phyloP scores from a whole-genome alignment of 768 basidiomycete genomes.

The Rossbeevera mucosa region DNA sequence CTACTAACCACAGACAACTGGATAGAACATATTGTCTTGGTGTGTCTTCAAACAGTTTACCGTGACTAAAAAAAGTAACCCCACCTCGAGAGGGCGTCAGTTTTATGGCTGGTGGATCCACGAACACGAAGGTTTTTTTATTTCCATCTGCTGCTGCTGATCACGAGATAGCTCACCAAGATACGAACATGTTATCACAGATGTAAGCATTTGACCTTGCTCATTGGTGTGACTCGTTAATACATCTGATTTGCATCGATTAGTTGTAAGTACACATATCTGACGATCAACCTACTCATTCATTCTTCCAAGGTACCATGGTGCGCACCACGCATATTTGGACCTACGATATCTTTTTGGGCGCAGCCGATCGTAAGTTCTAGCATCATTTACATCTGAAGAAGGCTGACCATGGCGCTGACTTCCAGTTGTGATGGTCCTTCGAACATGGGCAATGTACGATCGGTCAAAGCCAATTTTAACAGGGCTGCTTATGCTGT shows the following conservation, averaged over 20 bases:
- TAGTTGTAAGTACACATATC: neutral
- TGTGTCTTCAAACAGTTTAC: neutral
- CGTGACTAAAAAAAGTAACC: neutral
- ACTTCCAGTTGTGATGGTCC: neutral
- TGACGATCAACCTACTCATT: neutral
- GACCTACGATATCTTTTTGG: neutral
- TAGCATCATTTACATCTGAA: neutral
- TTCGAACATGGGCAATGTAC: slow-evolving; percentile 1
- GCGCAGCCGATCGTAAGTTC: slow-evolving; percentile 1
- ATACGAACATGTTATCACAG: neutral
- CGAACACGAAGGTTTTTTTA: neutral
- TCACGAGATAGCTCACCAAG: neutral
- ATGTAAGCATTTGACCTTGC: neutral
- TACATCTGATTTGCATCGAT: neutral
- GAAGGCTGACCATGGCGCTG: no score
- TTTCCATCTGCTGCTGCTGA: neutral
- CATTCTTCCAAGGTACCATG: neutral
- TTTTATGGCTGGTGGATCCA: neutral
- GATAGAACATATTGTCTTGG: neutral
- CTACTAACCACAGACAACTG: neutral
- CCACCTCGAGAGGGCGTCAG: neutral
- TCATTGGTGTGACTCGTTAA: neutral
- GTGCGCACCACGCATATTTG: neutral
- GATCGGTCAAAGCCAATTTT: neutral
- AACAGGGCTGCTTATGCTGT: neutral